These are phyloP conservation scores for Miscanthus sacchariflorus DNA, from an alignment of 202 grass and related monocot genomes.

Conservation along the genomic window DNA sequence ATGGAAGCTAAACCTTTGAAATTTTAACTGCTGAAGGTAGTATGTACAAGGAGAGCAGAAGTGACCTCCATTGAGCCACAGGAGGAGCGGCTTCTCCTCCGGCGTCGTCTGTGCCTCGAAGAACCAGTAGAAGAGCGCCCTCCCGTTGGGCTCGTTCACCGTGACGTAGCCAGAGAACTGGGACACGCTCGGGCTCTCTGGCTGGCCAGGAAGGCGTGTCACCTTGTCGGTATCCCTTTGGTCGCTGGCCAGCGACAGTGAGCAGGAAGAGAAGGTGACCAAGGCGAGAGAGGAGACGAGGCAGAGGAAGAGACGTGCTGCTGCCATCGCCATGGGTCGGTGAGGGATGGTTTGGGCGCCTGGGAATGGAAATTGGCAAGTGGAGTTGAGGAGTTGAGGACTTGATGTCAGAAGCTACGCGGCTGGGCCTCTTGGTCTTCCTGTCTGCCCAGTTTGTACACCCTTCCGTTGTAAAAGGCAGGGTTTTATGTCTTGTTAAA, in stretches of 20 bases:
- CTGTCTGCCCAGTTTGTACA: no score
- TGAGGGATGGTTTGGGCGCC: no score
- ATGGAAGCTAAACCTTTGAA: not conserved
- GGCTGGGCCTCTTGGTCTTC: no score
- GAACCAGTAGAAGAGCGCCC: conserved; percentile 96
- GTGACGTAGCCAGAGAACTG: conserved; percentile 81
- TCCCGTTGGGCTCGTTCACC: conserved; percentile 64
- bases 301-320: not conserved
- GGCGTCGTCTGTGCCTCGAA: conserved; percentile 72
- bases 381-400: no score
- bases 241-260: conserved; percentile 9
- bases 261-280: conserved; percentile 31
- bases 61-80: conserved; percentile 76
- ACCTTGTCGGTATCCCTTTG: conserved; percentile 62
- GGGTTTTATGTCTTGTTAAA: no score
- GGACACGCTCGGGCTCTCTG: conserved; percentile 48
- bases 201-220: conserved; percentile 60
- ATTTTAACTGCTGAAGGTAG: not conserved
- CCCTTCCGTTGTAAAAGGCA: no score
- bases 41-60: not conserved
- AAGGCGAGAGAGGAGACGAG: not conserved
- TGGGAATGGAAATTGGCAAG: no score
- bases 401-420: no score
- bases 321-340: no score
- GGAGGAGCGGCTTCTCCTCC: conserved; percentile 66